Evolutionary conservation across 2,329 filamentous ascomycete genomes (phyloP), one percentile per base, ranked within the genome.

Genomic region (Graphilbum fragrans): DNA sequence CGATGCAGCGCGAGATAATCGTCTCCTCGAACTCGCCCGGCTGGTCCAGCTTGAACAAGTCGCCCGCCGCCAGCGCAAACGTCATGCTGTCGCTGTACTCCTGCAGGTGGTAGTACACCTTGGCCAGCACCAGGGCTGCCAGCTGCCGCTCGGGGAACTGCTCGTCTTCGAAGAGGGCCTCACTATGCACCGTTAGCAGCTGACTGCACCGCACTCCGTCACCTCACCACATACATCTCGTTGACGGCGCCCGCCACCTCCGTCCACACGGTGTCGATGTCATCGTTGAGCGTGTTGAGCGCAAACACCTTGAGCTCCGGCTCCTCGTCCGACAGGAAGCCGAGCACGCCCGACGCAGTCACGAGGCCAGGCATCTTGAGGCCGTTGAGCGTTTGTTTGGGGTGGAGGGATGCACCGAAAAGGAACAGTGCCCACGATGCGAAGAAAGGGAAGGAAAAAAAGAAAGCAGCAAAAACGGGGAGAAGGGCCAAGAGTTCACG

Each of bases 81-180:
- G 86, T 84, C 90, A 98, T 96, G 64, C 90, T 95, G 68, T 98
- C 92, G 59, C 95, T 92, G 69, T 98, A 98, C 61, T 92, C 92
- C 65, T 95, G 87, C 41, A 98, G 79, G 59, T 98, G 92, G 59
- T 96, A 98, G 69, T 96, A 98, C 52, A 96, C 87, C 72, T 98
- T 98, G 53, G 92, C 84, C 35, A 94, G 83, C 41, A 98, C 87
- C 38, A 98, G 74, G 41, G 92, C 92, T 42, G 92, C 92, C 43
- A 98, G 80, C 60, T 92, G 85, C 56, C 90, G 86, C 62, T 98
- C 84, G 38, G 88, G 84, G 57, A 98, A 98, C 46, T 77, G 74
- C 55, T 94, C 86, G 66, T 98, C 90, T 72, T 98, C 92, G 64
- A 94, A 98, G 39, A 98, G 77, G 42, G 86, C 86, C 74, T 98